Conservation (phyloP, 208 protist genomes). For the Crithidia mellificae region DNA sequence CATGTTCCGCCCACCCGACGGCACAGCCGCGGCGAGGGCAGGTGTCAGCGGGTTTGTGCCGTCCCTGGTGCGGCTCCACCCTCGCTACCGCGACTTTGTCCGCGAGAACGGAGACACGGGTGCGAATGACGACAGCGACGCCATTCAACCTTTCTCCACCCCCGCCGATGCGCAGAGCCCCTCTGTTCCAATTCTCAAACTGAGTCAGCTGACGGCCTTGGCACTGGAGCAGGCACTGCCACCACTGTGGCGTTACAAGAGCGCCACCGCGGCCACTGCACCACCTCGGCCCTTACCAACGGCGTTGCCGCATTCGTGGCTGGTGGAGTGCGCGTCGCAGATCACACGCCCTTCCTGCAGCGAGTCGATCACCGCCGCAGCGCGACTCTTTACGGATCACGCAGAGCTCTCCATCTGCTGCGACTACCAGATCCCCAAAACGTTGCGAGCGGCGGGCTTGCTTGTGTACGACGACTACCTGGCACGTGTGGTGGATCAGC, state of each 20-base stretch:
- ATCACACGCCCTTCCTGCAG: background rate
- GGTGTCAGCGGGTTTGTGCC: conserved; percentile 49
- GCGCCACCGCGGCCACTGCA: background rate
- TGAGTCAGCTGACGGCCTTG: conserved; percentile 76
- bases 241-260: conserved; percentile 35
- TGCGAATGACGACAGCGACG: too few species aligned
- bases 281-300: background rate
- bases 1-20: conserved; percentile 40
- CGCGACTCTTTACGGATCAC: conserved; percentile 51
- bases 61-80: conserved; percentile 53
- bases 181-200: conserved; percentile 69
- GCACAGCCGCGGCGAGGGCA: background rate
- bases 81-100: conserved; percentile 68
- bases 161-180: background rate
- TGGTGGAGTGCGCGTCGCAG: conserved; percentile 11
- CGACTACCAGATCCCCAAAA: conserved; percentile 88
- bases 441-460: conserved; percentile 62
- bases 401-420: conserved; percentile 74
- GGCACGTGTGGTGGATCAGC: conserved; percentile 42
- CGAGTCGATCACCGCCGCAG: too few species aligned
- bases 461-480: conserved; percentile 62
- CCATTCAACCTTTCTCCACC: too few species aligned
- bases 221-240: conserved; percentile 59
- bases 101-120: background rate
- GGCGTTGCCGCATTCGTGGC: conserved; percentile 15